phyloP scores from a whole-genome alignment of 2,329 filamentous ascomycete genomes.

The Monosporascus sp. region DNA sequence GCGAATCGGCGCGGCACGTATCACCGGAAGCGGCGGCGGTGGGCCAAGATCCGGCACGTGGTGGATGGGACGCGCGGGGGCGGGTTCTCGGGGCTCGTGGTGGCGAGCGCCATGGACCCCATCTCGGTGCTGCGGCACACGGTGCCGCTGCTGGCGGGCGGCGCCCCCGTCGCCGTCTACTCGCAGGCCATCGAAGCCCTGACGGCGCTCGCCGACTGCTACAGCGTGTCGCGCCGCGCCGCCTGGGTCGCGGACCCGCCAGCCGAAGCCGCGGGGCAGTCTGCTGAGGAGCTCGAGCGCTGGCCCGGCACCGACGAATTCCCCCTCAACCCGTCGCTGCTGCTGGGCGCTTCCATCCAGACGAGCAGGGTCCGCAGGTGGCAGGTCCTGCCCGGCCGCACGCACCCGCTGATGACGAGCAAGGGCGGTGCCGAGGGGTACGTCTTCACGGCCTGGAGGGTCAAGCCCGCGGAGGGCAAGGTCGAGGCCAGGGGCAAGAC shows the following conservation, averaged over 20 bases:
- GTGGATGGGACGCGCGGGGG: slow-evolving; percentile 71
- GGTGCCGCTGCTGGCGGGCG: slow-evolving; percentile 76
- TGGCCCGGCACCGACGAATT: slow-evolving; percentile 69
- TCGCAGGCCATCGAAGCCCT: slow-evolving; percentile 75
- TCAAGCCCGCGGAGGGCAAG: slow-evolving; percentile 71
- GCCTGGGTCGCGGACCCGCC: slow-evolving; percentile 62
- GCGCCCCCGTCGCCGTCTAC: slow-evolving; percentile 82
- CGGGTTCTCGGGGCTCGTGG: slow-evolving; percentile 75
- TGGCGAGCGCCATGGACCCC: slow-evolving; percentile 79
- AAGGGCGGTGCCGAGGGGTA: slow-evolving; percentile 86
- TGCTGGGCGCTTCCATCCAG: slow-evolving; percentile 76
- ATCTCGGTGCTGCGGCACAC: slow-evolving; percentile 67
- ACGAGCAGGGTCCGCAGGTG: slow-evolving; percentile 72
- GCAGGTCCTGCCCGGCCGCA: slow-evolving; percentile 88
- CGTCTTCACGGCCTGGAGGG: slow-evolving; percentile 76
- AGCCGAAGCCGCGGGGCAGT: slow-evolving; percentile 37
- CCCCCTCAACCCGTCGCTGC: slow-evolving; percentile 76
- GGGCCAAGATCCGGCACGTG: slow-evolving; percentile 64
- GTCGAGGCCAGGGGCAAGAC: slow-evolving; percentile 79
- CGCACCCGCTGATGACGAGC: slow-evolving; percentile 90
- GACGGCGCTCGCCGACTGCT: slow-evolving; percentile 71
- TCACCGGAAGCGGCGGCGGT: slow-evolving; percentile 82
- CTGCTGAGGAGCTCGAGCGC: slow-evolving; percentile 43
- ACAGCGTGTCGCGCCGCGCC: slow-evolving; percentile 71
- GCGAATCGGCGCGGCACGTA: slow-evolving; percentile 77